phyloP scores from a whole-genome alignment of 768 basidiomycete genomes.

The Macrolepiota albuminosa region DNA sequence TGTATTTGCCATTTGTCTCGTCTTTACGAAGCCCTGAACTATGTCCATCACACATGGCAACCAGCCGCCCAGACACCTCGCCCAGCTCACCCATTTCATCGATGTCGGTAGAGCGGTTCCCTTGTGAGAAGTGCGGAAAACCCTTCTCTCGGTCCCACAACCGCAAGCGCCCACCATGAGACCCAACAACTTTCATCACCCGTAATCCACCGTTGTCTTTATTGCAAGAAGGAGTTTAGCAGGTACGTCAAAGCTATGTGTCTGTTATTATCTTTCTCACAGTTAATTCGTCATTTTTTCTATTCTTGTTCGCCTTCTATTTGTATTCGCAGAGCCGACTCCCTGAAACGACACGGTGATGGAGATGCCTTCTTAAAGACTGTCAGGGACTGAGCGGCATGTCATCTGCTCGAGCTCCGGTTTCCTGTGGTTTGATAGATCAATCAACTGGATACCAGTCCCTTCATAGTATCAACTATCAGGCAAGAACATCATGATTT shows the following conservation, averaged over 20 bases:
- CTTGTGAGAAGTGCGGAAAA: constrained; percentile 71
- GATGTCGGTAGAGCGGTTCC: constrained; percentile 56
- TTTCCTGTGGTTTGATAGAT: constrained; percentile 1
- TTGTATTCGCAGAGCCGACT: constrained; percentile 26
- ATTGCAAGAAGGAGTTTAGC: constrained; percentile 76
- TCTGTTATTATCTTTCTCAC: constrained; percentile 6
- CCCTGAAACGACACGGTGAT: constrained; percentile 82
- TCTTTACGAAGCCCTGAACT: constrained; percentile 26
- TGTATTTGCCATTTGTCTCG: constrained; percentile 22
- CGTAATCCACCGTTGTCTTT: constrained; percentile 63
- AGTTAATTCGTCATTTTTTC: neutral
- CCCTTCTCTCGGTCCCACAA: constrained; percentile 81
- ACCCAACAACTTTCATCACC: constrained; percentile 67
- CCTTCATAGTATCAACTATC: constrained; percentile 11
- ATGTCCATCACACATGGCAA: constrained; percentile 34
- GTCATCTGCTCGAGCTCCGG: neutral
- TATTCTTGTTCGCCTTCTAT: constrained; percentile 5
- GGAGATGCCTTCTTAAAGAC: constrained; percentile 28
- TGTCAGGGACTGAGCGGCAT: neutral
- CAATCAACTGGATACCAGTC: constrained; percentile 3
- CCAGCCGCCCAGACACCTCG: constrained; percentile 34
- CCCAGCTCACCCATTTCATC: constrained; percentile 35
- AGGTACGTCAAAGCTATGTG: constrained; percentile 33
- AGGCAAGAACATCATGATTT: constrained; percentile 4
- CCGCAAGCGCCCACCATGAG: constrained; percentile 76